Percentiles rank a stretch among this genome's conserved stretches.
These are phyloP conservation scores for Adansonia rubrostipa DNA, from an alignment of 441 rosid species.

Conservation along the genomic window DNA sequence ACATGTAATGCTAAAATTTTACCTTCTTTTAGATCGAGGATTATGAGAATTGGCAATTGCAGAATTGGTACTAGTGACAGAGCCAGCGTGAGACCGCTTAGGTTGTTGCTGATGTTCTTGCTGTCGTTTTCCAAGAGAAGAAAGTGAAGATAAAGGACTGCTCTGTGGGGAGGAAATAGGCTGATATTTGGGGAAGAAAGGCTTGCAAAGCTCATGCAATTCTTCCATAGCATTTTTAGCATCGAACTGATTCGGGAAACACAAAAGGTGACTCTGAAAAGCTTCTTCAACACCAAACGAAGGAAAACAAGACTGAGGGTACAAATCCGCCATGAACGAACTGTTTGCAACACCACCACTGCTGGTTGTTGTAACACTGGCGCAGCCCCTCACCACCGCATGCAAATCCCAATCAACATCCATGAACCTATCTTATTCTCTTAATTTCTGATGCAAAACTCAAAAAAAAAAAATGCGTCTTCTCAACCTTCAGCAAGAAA, in stretches of 20 bases:
- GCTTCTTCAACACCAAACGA: conserved; percentile 25
- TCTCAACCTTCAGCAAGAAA: conserved; percentile 40
- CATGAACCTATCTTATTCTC: background rate
- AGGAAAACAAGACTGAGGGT: conserved; percentile 31
- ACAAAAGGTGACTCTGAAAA: conserved; percentile 24
- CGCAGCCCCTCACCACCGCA: conserved; percentile 90
- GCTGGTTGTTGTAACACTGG: conserved; percentile 42
- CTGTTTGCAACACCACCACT: conserved; percentile 29
- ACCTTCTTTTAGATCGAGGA: conserved; percentile 89
- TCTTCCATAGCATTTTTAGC: conserved; percentile 49
- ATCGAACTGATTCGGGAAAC: conserved; percentile 47
- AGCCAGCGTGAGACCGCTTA: conserved; percentile 47
- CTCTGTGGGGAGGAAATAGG: conserved; percentile 37
- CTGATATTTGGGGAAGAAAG: conserved; percentile 56
- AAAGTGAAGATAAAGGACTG: conserved; percentile 38
- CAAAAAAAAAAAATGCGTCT: conserved; percentile 20
- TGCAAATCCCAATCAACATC: conserved; percentile 87
- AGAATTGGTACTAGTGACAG: conserved; percentile 38
- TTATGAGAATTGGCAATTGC: conserved; percentile 46
- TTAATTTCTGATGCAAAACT: too few relatives aligned
- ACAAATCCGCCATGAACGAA: conserved; percentile 35
- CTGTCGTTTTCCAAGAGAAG: conserved; percentile 38
- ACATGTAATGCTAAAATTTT: background rate
- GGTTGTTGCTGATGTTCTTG: conserved; percentile 28
- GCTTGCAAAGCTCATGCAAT: conserved; percentile 70